These are phyloP conservation scores for Cytospora leucostoma DNA, from an alignment of 2,329 filamentous ascomycete genomes.

Conservation along the genomic window DNA sequence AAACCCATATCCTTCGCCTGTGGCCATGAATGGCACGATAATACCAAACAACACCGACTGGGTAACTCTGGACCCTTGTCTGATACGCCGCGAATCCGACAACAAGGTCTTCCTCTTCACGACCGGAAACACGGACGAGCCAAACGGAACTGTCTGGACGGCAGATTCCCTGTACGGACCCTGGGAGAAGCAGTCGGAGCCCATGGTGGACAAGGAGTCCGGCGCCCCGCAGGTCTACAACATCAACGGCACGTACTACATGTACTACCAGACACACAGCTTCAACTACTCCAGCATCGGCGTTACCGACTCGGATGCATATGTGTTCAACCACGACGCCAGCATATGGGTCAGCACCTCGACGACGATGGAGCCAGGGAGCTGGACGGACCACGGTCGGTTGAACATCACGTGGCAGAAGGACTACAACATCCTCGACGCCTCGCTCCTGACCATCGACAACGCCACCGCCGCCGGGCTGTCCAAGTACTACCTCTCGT, in stretches of 20 bases:
- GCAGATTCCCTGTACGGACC: slow-evolving; percentile 31
- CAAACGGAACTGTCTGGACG: slow-evolving; percentile 31
- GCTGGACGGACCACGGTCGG: slow-evolving; percentile 60
- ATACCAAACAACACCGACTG: slow-evolving; percentile 31
- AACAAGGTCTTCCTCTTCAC: slow-evolving; percentile 32
- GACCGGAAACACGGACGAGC: slow-evolving; percentile 25
- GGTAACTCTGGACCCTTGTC: slow-evolving; percentile 30
- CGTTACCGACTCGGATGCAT: slow-evolving; percentile 27
- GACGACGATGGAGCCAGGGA: slow-evolving; percentile 50
- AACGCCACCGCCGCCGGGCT: slow-evolving; percentile 16
- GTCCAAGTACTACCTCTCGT: slow-evolving; percentile 28
- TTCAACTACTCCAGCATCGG: slow-evolving; percentile 30
- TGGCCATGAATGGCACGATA: slow-evolving; percentile 29
- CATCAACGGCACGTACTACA: slow-evolving; percentile 31
- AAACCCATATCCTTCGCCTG: slow-evolving; percentile 29
- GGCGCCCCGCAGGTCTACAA: slow-evolving; percentile 31
- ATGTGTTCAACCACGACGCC: slow-evolving; percentile 27
- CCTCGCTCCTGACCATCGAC: slow-evolving; percentile 27
- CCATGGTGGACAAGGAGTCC: slow-evolving; percentile 26
- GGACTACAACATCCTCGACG: slow-evolving; percentile 33
- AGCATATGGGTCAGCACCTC: slow-evolving; percentile 37
- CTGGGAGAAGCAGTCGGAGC: slow-evolving; percentile 29
- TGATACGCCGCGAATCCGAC: slow-evolving; percentile 31
- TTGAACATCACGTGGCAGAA: slow-evolving; percentile 31
- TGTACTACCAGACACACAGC: slow-evolving; percentile 32